Evolutionary conservation across 2,329 filamentous ascomycete species (phyloP), one percentile per base, ranked within the genome.

Genomic region (Aspergillus clavatus): DNA sequence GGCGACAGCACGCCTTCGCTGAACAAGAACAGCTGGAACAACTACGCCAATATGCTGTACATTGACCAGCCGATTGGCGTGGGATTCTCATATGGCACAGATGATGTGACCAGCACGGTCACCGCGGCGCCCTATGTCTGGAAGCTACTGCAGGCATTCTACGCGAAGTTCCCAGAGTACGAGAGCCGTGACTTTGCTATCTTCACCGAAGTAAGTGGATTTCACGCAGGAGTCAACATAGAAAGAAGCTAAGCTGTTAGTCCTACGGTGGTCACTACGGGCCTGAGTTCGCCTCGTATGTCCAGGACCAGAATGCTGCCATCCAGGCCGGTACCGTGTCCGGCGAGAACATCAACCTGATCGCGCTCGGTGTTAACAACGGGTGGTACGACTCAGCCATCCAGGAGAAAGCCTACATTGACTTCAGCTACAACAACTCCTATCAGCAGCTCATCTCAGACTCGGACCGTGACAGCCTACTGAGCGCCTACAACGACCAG

Each of bases 1-100:
- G 64, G 68, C 8, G 61, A 68, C 21, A 65, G 63, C 3, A 67
- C 58, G 36, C 73, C 75, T 1, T 65, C 65, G 4, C 47, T 71
- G 46, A 78, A 78, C 52, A 63, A 67, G 0, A 77, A 76, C 61
- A 78, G 79, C 3, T 84, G 79, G 75, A 81, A 79, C 49, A 77
- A 78, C 53, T 72, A 75, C 18, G 76, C 74, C 52, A 84, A 84
- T 55, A 77, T 85, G 72, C 73, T 86, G 10, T 86, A 83, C 62
- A 76, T 86, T 53, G 82, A 86, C 52, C 75, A 84, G 58, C 82
- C 77, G 14, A 73, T 72, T 6, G 71, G 73, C n/a, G 72, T 75
- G 7, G 78, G 78, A 3, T 73, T 79, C 52, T 77, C 72, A 1
- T 80, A 79, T 57, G 64, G 59, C 29, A 48, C 43, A 5, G 37